Evolutionary conservation across 192 early-diverging fungal species (phyloP).

Genomic region (Coemansia sp.): DNA sequence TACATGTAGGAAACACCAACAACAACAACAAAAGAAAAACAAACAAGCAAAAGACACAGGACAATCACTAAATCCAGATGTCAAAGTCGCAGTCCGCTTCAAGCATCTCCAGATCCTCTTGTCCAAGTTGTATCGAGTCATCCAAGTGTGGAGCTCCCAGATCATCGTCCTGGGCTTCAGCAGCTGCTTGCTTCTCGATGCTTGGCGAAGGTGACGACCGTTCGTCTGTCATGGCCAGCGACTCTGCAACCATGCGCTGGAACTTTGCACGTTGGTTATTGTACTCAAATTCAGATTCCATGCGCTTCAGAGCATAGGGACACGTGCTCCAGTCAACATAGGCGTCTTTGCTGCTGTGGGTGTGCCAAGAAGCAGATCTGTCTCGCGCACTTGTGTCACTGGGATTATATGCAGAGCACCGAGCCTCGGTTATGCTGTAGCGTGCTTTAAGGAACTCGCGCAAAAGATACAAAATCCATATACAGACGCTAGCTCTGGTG

Average conservation of each 20-base stretch:
- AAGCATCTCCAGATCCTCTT: constrained; percentile 36
- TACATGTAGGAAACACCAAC: too few relatives aligned
- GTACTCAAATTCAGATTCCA: constrained; percentile 35
- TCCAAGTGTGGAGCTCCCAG: not conserved
- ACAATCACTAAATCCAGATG: too few relatives aligned
- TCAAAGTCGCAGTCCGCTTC: constrained; percentile 10
- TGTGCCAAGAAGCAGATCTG: constrained; percentile 57
- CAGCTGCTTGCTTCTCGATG: not conserved
- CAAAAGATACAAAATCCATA: constrained; percentile 62
- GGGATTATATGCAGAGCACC: constrained; percentile 56
- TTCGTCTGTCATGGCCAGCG: constrained; percentile 21
- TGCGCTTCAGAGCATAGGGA: constrained; percentile 35
- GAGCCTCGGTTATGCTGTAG: constrained; percentile 59
- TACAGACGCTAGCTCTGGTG: constrained; percentile 61
- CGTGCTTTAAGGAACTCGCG: constrained; percentile 63
- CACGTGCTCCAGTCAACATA: constrained; percentile 43
- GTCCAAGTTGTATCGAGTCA: constrained; percentile 11
- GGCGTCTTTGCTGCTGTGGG: constrained; percentile 25
- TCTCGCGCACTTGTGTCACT: constrained; percentile 54
- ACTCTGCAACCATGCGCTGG: constrained; percentile 40
- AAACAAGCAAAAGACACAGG: not conserved
- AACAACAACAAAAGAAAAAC: not conserved
- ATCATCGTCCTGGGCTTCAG: not conserved
- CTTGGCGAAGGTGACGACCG: not conserved
- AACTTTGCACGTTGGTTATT: constrained; percentile 36